Conservation (phyloP, 805 yeast species). For the Yarrowia sp. region DNA sequence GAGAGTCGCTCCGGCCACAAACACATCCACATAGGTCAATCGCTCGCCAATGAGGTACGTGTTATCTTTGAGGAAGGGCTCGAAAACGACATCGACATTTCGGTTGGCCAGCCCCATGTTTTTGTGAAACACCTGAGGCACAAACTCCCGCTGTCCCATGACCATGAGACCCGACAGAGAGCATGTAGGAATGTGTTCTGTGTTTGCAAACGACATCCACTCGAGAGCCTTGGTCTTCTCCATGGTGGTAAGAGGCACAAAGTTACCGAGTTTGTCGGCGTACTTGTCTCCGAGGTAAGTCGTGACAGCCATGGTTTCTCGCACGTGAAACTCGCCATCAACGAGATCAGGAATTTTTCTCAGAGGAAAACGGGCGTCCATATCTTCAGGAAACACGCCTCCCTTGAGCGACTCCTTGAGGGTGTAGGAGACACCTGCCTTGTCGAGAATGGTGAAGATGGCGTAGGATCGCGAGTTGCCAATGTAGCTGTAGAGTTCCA, state of each 20-base stretch:
- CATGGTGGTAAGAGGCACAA: conserved; percentile 58
- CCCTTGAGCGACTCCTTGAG: conserved; percentile 26
- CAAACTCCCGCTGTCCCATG: conserved; percentile 66
- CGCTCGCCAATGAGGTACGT: conserved; percentile 73
- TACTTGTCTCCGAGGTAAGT: conserved; percentile 40
- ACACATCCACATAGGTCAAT: conserved; percentile 63
- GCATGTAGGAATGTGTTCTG: conserved; percentile 55
- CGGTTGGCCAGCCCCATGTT: conserved; percentile 36
- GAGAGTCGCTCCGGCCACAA: conserved; percentile 48
- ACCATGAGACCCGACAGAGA: conserved; percentile 58
- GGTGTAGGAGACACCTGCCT: neutral
- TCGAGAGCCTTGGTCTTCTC: conserved; percentile 66
- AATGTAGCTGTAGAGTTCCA: conserved; percentile 17
- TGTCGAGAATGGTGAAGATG: conserved; percentile 21
- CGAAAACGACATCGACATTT: conserved; percentile 47
- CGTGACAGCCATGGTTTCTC: conserved; percentile 62
- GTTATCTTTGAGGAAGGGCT: conserved; percentile 55
- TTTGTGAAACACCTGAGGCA: conserved; percentile 64
- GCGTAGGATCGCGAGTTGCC: conserved; percentile 25
- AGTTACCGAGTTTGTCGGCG: conserved; percentile 41
- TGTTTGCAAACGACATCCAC: conserved; percentile 76
- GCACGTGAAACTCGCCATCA: conserved; percentile 61
- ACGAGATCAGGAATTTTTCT: conserved; percentile 61
- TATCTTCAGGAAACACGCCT: conserved; percentile 39
- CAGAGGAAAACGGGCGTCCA: conserved; percentile 53